Evolutionary conservation across 441 rosid species (phyloP).

Genomic region (Erodium texanum): DNA sequence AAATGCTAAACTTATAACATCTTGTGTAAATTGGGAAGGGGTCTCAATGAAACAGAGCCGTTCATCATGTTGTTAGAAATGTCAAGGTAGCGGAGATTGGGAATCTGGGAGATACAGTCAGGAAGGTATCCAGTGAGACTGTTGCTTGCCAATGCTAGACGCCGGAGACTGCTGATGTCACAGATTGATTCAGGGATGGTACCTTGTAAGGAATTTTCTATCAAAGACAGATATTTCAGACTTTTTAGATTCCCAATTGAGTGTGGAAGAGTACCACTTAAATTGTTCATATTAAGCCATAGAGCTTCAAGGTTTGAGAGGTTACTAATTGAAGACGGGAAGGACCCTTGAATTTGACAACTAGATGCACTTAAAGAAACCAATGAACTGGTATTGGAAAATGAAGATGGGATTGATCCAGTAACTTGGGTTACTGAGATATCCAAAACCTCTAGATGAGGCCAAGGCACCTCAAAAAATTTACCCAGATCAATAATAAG

Average conservation of each 20-base stretch:
- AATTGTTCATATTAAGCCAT: conserved; percentile 4
- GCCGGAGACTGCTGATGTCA: conserved; percentile 5
- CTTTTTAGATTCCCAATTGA: conserved; percentile 15
- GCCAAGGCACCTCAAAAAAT: conserved; percentile 5
- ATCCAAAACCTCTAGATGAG: neutral
- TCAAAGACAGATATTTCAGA: neutral
- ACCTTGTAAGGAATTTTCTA: conserved; percentile 9
- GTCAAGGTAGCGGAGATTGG: neutral
- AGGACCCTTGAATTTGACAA: conserved; percentile 19
- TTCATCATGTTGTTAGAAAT: conserved; percentile 7
- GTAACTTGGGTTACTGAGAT: neutral
- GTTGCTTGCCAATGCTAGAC: neutral
- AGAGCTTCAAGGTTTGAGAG: conserved; percentile 9
- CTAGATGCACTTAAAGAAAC: conserved; percentile 9
- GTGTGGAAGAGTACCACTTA: conserved; percentile 14
- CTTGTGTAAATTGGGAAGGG: neutral
- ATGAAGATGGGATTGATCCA: conserved; percentile 9
- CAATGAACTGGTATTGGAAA: conserved; percentile 19
- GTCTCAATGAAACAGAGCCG: conserved; percentile 4
- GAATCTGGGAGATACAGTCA: conserved; percentile 3
- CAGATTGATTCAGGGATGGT: conserved; percentile 9
- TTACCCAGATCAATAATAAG: conserved; percentile 1
- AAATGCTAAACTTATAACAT: neutral
- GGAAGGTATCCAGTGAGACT: conserved; percentile 9
- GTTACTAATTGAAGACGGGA: conserved; percentile 22